Evolutionary conservation across 805 yeast species (phyloP).

Genomic region (Lipomyces sp.): DNA sequence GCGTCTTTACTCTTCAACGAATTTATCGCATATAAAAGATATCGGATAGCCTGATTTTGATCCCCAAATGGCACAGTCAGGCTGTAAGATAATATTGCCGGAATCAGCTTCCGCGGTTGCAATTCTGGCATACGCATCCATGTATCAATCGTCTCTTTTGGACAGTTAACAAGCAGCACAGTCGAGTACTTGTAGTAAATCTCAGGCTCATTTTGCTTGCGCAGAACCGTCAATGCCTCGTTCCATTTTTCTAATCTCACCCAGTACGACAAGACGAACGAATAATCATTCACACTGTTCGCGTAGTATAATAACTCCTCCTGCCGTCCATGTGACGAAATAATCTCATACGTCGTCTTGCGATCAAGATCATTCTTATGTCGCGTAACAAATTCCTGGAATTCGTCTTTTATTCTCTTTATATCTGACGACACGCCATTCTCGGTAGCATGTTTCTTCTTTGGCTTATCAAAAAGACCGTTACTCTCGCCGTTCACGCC

Average conservation of each 20-base stretch:
- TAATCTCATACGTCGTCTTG: constrained; percentile 71
- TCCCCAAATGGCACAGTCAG: constrained; percentile 45
- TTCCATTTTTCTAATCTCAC: constrained; percentile 73
- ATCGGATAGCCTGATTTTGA: constrained; percentile 69
- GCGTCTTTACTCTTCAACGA: constrained; percentile 52
- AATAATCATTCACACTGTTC: constrained; percentile 66
- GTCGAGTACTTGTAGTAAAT: constrained; percentile 71
- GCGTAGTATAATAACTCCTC: constrained; percentile 71
- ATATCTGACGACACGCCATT: constrained; percentile 41
- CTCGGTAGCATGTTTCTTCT: constrained; percentile 40
- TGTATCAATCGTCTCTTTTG: constrained; percentile 70
- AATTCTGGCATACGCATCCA: constrained; percentile 69
- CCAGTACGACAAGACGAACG: constrained; percentile 71
- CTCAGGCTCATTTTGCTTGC: constrained; percentile 54
- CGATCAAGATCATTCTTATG: constrained; percentile 61
- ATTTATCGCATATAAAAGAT: constrained; percentile 60
- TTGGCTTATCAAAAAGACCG: constrained; percentile 48
- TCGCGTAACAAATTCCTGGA: constrained; percentile 56
- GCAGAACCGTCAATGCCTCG: constrained; percentile 64
- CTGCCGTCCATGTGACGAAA: constrained; percentile 67
- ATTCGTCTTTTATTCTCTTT: constrained; percentile 43
- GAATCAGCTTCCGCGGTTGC: constrained; percentile 68
- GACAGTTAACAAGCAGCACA: constrained; percentile 67
- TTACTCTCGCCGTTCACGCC: constrained; percentile 27
- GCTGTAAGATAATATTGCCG: constrained; percentile 70